Conservation (phyloP, 345 rosid genomes). For the Sisymbrium altissimum region DNA sequence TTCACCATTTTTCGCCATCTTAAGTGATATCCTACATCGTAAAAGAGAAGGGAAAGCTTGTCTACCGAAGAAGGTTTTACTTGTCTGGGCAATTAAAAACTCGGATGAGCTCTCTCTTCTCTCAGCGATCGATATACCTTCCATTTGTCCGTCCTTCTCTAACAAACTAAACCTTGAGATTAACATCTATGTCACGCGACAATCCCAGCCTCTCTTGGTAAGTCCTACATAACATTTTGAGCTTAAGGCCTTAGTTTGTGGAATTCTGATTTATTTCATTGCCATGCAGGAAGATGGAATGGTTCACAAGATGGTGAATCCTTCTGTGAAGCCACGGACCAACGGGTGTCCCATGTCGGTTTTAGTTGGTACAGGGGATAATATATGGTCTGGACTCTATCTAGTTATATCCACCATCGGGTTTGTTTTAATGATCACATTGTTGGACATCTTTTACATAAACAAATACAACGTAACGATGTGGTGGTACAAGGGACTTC, state of each 20-base stretch:
- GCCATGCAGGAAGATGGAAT: slow-evolving; percentile 75
- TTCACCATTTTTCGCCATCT: slow-evolving; percentile 80
- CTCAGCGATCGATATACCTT: slow-evolving; percentile 51
- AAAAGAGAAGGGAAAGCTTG: slow-evolving; percentile 61
- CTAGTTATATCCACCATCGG: slow-evolving; percentile 56
- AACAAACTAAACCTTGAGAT: slow-evolving; percentile 56
- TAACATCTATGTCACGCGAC: slow-evolving; percentile 65
- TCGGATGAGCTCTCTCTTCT: slow-evolving; percentile 80
- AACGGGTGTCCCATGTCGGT: slow-evolving; percentile 57
- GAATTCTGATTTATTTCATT: neutral
- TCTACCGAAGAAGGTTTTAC: slow-evolving; percentile 56
- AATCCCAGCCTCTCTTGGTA: slow-evolving; percentile 67
- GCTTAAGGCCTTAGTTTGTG: neutral
- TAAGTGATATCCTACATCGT: slow-evolving; percentile 76
- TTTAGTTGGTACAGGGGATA: slow-evolving; percentile 76
- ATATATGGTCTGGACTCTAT: slow-evolving; percentile 71
- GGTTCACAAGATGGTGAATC: slow-evolving; percentile 18
- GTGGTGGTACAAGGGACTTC: slow-evolving; percentile 91
- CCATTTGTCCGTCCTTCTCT: slow-evolving; percentile 54
- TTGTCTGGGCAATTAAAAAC: slow-evolving; percentile 79
- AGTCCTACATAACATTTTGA: slow-evolving; percentile 13
- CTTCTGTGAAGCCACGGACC: slow-evolving; percentile 35
- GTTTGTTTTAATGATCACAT: slow-evolving; percentile 39
- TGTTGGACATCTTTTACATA: slow-evolving; percentile 54
- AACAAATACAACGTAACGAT: slow-evolving; percentile 45